A percentile compares a stretch with the other conserved stretches of the same genome.
Evolutionary conservation across 1,284 basidiomycete genomes (phyloP).

Genomic region (Fomitopsis pinicola): DNA sequence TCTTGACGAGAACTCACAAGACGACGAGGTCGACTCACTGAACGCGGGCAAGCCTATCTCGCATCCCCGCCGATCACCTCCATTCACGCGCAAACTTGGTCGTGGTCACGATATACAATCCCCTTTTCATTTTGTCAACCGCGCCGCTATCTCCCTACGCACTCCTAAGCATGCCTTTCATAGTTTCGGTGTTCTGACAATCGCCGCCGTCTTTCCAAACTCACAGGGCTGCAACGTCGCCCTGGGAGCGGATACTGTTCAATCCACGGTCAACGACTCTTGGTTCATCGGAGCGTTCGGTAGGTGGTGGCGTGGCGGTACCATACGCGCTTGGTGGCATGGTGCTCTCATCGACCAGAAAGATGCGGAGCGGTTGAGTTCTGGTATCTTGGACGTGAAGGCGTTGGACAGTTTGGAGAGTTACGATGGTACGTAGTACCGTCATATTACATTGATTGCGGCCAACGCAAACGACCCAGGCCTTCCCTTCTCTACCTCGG

Average conservation of each 20-base stretch:
- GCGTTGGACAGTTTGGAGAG: slow-evolving; percentile 61
- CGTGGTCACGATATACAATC: slow-evolving; percentile 33
- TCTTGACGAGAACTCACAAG: slow-evolving; percentile 68
- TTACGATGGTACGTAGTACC: slow-evolving; percentile 47
- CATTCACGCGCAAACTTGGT: slow-evolving; percentile 21
- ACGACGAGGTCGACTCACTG: slow-evolving; percentile 35
- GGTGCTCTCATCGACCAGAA: slow-evolving; percentile 59
- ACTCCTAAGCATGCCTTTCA: slow-evolving; percentile 91
- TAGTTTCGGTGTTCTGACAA: slow-evolving; percentile 80
- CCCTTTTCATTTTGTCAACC: slow-evolving; percentile 86
- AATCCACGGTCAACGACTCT: slow-evolving; percentile 58
- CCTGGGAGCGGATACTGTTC: slow-evolving; percentile 32
- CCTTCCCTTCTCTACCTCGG: slow-evolving; percentile 36
- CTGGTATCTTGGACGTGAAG: slow-evolving; percentile 68
- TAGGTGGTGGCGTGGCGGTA: slow-evolving; percentile 80
- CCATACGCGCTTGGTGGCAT: slow-evolving; percentile 67
- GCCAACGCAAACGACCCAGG: slow-evolving; percentile 28
- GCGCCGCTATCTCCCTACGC: slow-evolving; percentile 86
- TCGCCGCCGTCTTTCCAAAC: slow-evolving; percentile 70
- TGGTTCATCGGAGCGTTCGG: slow-evolving; percentile 90
- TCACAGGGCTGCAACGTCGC: slow-evolving; percentile 24
- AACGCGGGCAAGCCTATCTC: slow-evolving; percentile 30
- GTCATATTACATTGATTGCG: slow-evolving; percentile 8
- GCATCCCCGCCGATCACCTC: slow-evolving; percentile 29
- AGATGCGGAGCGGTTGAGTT: slow-evolving; percentile 70